phyloP scores from a whole-genome alignment of 441 rosid genomes.

The Eutrema salsugineum region DNA sequence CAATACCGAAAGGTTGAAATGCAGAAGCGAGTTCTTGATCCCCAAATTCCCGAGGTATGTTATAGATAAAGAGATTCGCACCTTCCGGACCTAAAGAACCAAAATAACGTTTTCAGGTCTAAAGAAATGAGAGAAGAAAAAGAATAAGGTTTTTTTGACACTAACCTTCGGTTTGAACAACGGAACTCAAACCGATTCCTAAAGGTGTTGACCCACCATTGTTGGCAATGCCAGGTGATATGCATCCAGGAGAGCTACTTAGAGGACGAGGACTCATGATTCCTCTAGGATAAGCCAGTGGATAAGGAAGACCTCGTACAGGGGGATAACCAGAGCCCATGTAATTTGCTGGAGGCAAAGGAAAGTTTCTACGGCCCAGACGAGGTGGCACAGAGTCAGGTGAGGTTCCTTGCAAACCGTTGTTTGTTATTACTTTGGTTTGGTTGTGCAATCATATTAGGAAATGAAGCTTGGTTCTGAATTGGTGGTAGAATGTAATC shows the following conservation, averaged over 20 bases:
- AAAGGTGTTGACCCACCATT: constrained; percentile 55
- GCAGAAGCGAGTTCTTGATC: constrained; percentile 89
- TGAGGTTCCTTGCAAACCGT: constrained; percentile 53
- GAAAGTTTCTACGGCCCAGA: constrained; percentile 69
- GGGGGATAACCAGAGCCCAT: constrained; percentile 74
- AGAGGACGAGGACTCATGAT: constrained; percentile 62
- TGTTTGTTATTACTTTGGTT: constrained; percentile 66
- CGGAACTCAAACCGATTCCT: constrained; percentile 53
- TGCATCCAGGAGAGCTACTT: constrained; percentile 55
- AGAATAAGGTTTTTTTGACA: not conserved
- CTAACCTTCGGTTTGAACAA: constrained; percentile 91
- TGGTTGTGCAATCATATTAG: constrained; percentile 58
- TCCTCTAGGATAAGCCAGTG: constrained; percentile 77
- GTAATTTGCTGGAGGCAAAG: constrained; percentile 69
- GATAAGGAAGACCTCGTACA: constrained; percentile 71
- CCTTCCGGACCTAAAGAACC: constrained; percentile 85
- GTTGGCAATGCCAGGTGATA: constrained; percentile 49
- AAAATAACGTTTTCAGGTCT: constrained; percentile 16
- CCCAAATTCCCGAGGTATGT: constrained; percentile 94
- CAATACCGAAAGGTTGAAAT: constrained; percentile 78
- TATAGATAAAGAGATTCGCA: constrained; percentile 90
- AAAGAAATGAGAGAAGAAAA: not conserved
- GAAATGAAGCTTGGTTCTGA: constrained; percentile 80
- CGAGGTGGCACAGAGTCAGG: constrained; percentile 63
- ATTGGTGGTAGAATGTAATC: constrained; percentile 87